A percentile compares a stretch with the other conserved stretches of the same genome.
Conservation (phyloP, 495 filamentous ascomycete species). For the Penicillium samsonianum region DNA sequence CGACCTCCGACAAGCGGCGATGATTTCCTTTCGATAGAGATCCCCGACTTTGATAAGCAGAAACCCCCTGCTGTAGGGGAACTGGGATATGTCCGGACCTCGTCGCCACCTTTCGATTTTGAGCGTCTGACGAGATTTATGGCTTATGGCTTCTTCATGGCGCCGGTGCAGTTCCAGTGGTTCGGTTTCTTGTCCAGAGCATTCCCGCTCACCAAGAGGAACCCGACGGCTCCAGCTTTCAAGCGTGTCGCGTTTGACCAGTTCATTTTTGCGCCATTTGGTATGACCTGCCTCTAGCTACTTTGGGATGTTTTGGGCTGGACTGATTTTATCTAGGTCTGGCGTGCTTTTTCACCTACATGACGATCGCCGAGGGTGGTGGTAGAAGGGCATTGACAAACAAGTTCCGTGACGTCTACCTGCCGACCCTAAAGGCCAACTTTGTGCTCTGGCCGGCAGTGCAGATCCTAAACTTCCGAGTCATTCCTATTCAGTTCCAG, state of each 20-base stretch:
- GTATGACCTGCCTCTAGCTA: slow-evolving; percentile 43
- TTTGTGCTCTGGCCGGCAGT: slow-evolving; percentile 95
- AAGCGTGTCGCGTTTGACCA: slow-evolving; percentile 94
- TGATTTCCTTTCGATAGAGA: slow-evolving; percentile 81
- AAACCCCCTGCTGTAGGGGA: slow-evolving; percentile 68
- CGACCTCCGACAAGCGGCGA: slow-evolving; percentile 53
- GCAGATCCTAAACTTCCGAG: slow-evolving; percentile 93
- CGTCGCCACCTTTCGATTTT: slow-evolving; percentile 90
- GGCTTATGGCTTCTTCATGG: slow-evolving; percentile 94
- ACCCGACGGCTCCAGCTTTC: slow-evolving; percentile 72
- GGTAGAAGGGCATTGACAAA: slow-evolving; percentile 73
- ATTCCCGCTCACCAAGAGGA: slow-evolving; percentile 81
- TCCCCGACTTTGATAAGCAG: slow-evolving; percentile 85
- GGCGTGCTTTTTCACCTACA: slow-evolving; percentile 88
- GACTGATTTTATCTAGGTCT: slow-evolving; percentile 57
- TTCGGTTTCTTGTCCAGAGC: slow-evolving; percentile 80
- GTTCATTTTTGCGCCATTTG: slow-evolving; percentile 90
- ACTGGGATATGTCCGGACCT: slow-evolving; percentile 62
- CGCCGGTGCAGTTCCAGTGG: slow-evolving; percentile 96
- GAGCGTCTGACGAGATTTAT: slow-evolving; percentile 91
- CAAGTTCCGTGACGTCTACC: slow-evolving; percentile 91
- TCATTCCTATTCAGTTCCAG: slow-evolving; percentile 95
- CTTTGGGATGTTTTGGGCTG: slow-evolving; percentile 12
- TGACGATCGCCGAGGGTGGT: slow-evolving; percentile 95
- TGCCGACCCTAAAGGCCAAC: slow-evolving; percentile 93